These are phyloP conservation scores for Synchytrium microbalum DNA, from an alignment of 371 early-diverging fungal species.

Conservation along the genomic window DNA sequence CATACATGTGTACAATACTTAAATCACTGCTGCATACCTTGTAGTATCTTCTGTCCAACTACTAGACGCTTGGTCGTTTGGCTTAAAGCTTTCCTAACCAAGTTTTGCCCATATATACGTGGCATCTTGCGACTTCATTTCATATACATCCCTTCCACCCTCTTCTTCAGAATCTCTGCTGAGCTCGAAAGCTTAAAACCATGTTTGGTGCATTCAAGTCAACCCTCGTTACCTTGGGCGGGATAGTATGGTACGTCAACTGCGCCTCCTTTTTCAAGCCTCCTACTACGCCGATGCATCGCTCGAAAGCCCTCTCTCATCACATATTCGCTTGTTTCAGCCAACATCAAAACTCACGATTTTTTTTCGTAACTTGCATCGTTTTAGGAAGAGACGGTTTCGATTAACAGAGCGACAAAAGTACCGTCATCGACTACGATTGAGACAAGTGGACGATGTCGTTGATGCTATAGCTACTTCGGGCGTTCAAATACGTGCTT, in stretches of 20 bases:
- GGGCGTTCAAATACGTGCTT: conserved; percentile 79
- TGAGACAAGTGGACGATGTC: conserved; percentile 84
- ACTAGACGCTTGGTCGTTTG: too few relatives aligned
- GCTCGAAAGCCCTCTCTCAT: not conserved
- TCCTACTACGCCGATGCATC: not conserved
- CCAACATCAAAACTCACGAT: too few relatives aligned
- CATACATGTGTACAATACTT: too few relatives aligned
- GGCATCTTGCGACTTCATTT: too few relatives aligned
- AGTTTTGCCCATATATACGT: too few relatives aligned
- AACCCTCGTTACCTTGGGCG: conserved; percentile 57
- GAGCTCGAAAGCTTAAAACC: not conserved
- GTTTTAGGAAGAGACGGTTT: conserved; percentile 49
- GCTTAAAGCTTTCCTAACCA: too few relatives aligned
- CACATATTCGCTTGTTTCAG: too few relatives aligned
- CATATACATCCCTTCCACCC: not conserved
- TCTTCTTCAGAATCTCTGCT: not conserved
- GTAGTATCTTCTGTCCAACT: too few relatives aligned
- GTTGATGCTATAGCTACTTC: conserved; percentile 73
- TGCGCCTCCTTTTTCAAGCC: not conserved
- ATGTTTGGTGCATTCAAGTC: conserved; percentile 77
- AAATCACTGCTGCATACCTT: too few relatives aligned
- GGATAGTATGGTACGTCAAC: conserved; percentile 54
- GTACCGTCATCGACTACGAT: conserved; percentile 86
- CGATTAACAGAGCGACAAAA: conserved; percentile 87
- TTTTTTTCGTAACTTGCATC: conserved; percentile 11